Evolutionary conservation across 495 filamentous ascomycete genomes (phyloP).

Genomic region (Tuber indicum): DNA sequence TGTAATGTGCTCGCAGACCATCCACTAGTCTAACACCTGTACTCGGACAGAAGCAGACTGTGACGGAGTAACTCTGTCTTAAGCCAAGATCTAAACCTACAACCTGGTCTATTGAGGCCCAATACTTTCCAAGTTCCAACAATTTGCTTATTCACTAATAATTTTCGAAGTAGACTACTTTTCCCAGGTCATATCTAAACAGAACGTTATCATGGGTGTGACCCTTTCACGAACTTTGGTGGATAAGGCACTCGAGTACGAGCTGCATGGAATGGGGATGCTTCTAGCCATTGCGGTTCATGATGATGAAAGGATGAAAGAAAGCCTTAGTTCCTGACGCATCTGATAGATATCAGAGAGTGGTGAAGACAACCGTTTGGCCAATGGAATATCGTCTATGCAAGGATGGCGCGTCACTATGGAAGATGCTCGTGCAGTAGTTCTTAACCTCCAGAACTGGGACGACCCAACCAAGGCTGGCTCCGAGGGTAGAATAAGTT

Average conservation of each 20-base stretch:
- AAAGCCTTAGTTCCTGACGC: conserved; percentile 23
- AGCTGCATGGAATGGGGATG: conserved; percentile 23
- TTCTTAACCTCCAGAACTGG: conserved; percentile 75
- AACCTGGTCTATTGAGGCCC: background rate
- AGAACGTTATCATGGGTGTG: conserved; percentile 72
- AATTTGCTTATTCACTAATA: background rate
- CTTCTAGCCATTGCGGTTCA: conserved; percentile 19
- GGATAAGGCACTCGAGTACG: conserved; percentile 95
- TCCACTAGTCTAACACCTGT: no score
- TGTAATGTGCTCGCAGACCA: no score
- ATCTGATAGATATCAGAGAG: conserved; percentile 66
- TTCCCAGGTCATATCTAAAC: conserved; percentile 19
- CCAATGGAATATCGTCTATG: conserved; percentile 95
- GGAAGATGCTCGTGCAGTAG: conserved; percentile 87
- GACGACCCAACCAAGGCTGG: conserved; percentile 56
- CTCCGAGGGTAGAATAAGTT: conserved; percentile 69
- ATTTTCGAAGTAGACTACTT: conserved; percentile 9
- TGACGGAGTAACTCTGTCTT: background rate
- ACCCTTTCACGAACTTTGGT: conserved; percentile 94
- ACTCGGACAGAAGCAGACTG: background rate
- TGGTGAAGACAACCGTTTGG: conserved; percentile 84
- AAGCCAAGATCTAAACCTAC: background rate
- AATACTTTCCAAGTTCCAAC: background rate
- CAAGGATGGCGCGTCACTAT: conserved; percentile 99
- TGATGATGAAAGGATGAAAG: conserved; percentile 29